Base-by-base conservation (phyloP, 768 basidiomycete genomes). In the Boletus insuetus region DNA sequence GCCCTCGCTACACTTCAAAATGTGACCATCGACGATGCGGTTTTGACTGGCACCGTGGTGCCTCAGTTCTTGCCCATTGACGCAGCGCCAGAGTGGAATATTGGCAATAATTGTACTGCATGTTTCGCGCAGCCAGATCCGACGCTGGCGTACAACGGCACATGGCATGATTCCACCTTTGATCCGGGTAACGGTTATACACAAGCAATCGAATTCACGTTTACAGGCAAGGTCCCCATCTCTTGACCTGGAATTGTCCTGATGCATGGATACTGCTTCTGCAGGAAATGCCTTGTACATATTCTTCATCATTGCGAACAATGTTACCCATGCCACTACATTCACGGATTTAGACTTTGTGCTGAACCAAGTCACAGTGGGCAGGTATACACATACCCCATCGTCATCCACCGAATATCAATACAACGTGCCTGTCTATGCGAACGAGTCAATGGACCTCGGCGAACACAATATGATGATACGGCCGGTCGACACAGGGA, bases 271-370 rank as follows among this genome's bases (percentile, higher is more conserved):
- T 9, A 29, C 35, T 37, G 3, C 35, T 37, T 37, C 35, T 39
- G 38, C 29, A 64, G 60, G 63, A 17, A 65, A 22, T 6, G 57
- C 43, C 1, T 0, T 64, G 9, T 64, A 65, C 29, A 49, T 64
- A 46, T 65, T 55, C 38, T 63, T 66, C 26, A 63, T 65, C 44
- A 19, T 58, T 0, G 55, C 60, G 9, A 65, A 64, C 40, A 48
- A 2, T 2, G 14, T 58, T 4, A 4, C 32, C 1, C 0, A 2
- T 32, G 14, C 32, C 9, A 1, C 9, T 1, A 53, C 53, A 8
- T 11, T 39, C 14, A 62, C 57, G 0, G 7, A 51, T 3, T 26
- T 62, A 5, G 5, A 35, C 6, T 65, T 64, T 24, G 14, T 41
- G 6, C 38, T 64, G 26, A 63, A 64, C 43, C 17, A 41, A 2